Conservation (phyloP, 805 yeast genomes). For the Kodamaea neixiangensis region DNA sequence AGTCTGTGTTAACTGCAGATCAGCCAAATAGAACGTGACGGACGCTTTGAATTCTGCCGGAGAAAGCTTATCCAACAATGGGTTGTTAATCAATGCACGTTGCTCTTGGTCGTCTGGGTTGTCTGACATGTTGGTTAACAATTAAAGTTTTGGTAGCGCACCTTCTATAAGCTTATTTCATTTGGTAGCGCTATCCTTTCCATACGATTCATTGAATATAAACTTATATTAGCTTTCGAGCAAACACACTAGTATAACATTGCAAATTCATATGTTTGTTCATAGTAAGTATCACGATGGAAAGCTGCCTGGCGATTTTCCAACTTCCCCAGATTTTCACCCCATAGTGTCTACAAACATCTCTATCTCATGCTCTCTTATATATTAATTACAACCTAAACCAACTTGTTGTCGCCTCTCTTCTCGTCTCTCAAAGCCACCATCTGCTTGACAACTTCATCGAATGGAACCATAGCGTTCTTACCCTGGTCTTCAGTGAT, state of each 20-base stretch:
- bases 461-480: conserved; percentile 77
- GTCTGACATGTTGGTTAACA: background rate
- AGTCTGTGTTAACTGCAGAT: conserved; percentile 29
- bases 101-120: background rate
- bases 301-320: background rate
- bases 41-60: conserved; percentile 40
- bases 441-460: conserved; percentile 70
- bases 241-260: too few species aligned
- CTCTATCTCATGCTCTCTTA: background rate
- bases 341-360: background rate
- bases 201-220: background rate
- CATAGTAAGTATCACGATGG: background rate
- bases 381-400: conserved; percentile 8
- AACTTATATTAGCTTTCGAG: too few species aligned
- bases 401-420: conserved; percentile 64
- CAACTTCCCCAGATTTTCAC: background rate
- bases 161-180: background rate
- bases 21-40: conserved; percentile 43
- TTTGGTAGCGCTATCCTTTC: background rate
- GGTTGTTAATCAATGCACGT: conserved; percentile 18
- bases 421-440: conserved; percentile 65
- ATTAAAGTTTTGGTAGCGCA: background rate
- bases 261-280: too few species aligned
- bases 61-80: conserved; percentile 28
- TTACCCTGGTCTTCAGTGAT: conserved; percentile 90